Conservation (phyloP, 1,284 basidiomycete species). For the Wolfiporia cocos region DNA sequence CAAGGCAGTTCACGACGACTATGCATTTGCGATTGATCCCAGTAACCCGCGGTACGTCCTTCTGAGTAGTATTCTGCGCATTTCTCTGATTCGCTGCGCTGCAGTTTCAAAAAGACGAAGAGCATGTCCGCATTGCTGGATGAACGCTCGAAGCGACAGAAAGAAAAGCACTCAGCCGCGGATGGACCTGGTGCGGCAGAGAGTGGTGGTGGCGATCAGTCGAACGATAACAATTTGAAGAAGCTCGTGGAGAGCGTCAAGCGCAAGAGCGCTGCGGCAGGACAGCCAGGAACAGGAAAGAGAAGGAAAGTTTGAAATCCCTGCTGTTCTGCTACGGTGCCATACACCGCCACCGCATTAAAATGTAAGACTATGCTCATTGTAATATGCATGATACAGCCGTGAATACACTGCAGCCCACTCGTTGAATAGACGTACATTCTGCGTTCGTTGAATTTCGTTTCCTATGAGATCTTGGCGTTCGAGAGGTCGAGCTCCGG, state of each 20-base stretch:
- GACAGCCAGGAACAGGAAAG: constrained; percentile 39
- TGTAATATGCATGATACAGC: no score
- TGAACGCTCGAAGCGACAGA: constrained; percentile 61
- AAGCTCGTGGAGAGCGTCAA: constrained; percentile 83
- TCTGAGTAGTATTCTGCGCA: constrained; percentile 2
- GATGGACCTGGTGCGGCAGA: constrained; percentile 3
- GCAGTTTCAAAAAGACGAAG: constrained; percentile 85
- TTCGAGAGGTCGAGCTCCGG: constrained; percentile 95
- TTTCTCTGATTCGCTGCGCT: constrained; percentile 6
- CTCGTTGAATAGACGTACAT: no score
- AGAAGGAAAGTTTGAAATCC: constrained; percentile 39
- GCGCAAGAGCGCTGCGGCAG: constrained; percentile 49
- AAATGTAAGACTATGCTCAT: no score
- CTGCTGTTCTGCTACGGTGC: no score
- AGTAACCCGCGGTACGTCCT: constrained; percentile 83
- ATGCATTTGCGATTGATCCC: constrained; percentile 93
- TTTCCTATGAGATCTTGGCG: constrained; percentile 69
- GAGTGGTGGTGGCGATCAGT: neutral
- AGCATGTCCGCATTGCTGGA: constrained; percentile 79
- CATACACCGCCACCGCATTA: no score
- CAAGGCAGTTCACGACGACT: constrained; percentile 82
- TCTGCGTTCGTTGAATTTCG: constrained; percentile 1
- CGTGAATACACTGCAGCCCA: no score
- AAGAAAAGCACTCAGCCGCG: constrained; percentile 27
- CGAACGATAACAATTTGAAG: constrained; percentile 33